Conservation (phyloP, 345 rosid genomes). For the Corymbia maculata region DNA sequence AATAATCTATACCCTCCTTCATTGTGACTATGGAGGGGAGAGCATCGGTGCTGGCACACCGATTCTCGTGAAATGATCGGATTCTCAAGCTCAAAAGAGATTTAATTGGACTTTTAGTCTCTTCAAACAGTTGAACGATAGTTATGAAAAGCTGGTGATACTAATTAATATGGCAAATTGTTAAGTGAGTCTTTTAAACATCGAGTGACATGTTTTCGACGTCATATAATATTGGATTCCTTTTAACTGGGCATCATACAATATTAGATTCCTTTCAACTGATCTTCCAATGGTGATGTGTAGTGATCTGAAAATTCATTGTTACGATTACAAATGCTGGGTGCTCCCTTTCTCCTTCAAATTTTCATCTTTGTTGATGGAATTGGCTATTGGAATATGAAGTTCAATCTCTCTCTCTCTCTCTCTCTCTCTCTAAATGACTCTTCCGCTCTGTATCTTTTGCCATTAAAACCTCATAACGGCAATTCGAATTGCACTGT, state of each 20-base stretch:
- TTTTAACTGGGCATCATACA: background rate
- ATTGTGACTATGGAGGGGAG: background rate
- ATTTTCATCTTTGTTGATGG: background rate
- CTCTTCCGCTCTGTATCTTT: too few species aligned
- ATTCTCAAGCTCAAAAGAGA: background rate
- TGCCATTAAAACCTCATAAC: background rate
- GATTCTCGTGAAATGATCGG: background rate
- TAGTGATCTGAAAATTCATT: background rate
- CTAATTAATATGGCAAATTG: background rate
- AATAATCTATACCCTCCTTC: background rate
- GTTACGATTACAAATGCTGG: background rate
- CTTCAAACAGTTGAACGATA: background rate
- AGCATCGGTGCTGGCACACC: background rate
- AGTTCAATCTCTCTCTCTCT: too few species aligned
- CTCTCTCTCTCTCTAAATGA: too few species aligned
- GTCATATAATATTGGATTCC: background rate
- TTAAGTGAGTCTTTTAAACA: background rate
- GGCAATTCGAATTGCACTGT: background rate
- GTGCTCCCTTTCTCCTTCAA: background rate
- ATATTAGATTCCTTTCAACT: background rate
- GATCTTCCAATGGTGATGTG: background rate
- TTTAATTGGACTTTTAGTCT: background rate
- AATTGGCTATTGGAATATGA: too few species aligned
- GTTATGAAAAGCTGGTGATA: background rate
- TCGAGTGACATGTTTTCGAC: background rate